Evolutionary conservation across 257 asterid species (phyloP).

Genomic region (Fraxinus anomala): DNA sequence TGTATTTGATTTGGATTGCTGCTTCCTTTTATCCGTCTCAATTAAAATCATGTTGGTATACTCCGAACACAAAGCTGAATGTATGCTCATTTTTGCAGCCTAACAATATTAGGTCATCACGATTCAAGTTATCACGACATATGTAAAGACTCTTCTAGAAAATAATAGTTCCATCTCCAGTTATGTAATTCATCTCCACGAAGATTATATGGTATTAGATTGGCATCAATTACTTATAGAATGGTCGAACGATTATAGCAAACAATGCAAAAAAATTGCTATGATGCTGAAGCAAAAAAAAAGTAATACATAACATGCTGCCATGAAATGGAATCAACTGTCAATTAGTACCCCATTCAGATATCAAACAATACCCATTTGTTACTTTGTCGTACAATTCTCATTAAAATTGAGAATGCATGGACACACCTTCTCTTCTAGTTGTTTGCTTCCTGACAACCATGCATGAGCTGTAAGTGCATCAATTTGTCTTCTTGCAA

Average conservation of each 20-base stretch:
- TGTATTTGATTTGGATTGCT: constrained; percentile 36
- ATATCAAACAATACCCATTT: neutral
- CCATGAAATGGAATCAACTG: neutral
- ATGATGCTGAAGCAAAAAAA: neutral
- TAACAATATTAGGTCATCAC: constrained; percentile 30
- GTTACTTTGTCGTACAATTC: constrained; percentile 7
- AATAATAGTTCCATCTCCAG: neutral
- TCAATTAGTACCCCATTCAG: neutral
- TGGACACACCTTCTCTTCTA: constrained; percentile 65
- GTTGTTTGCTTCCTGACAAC: constrained; percentile 65
- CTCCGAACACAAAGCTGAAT: constrained; percentile 66
- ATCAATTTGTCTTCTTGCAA: constrained; percentile 62
- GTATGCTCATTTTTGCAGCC: constrained; percentile 73
- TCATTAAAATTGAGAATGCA: constrained; percentile 5
- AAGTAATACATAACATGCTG: neutral
- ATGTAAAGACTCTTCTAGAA: neutral
- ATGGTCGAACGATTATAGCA: neutral
- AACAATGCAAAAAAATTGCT: neutral
- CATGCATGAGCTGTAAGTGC: constrained; percentile 70
- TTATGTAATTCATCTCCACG: neutral
- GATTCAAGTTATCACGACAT: neutral
- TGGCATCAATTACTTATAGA: neutral
- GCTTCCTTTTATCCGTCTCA: constrained; percentile 48
- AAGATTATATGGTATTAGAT: neutral
- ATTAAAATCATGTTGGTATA: constrained; percentile 59